Evolutionary conservation across 441 rosid genomes (phyloP).

Genomic region (Erysimum cheiri): DNA sequence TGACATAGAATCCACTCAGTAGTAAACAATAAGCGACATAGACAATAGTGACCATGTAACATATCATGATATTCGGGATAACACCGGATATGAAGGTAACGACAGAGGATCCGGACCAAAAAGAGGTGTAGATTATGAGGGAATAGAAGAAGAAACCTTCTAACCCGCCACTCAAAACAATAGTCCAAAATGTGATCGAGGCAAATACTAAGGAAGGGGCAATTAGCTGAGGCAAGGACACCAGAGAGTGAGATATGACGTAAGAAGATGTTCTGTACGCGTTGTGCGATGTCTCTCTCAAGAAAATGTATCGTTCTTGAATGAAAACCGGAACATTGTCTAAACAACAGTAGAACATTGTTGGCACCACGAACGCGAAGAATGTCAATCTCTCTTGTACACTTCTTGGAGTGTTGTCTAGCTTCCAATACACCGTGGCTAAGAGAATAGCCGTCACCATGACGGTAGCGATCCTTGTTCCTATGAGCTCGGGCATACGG

Average conservation of each 20-base stretch:
- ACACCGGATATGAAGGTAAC: constrained; percentile 74
- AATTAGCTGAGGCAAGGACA: constrained; percentile 35
- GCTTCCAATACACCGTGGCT: constrained; percentile 68
- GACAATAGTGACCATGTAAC: constrained; percentile 69
- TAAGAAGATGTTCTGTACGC: constrained; percentile 44
- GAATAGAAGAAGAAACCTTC: constrained; percentile 63
- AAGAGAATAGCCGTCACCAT: constrained; percentile 43
- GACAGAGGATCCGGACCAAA: constrained; percentile 78
- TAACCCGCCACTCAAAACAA: constrained; percentile 75
- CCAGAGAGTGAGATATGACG: constrained; percentile 42
- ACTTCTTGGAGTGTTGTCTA: constrained; percentile 43
- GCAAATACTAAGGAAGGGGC: constrained; percentile 64
- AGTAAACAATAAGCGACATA: constrained; percentile 73
- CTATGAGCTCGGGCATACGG: constrained; percentile 52
- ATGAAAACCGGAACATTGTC: constrained; percentile 40
- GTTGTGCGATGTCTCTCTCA: constrained; percentile 47
- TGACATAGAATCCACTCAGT: constrained; percentile 80
- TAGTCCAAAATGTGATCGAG: constrained; percentile 67
- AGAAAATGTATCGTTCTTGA: constrained; percentile 65
- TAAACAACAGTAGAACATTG: constrained; percentile 41
- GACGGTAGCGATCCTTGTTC: constrained; percentile 44
- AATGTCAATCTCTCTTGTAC: constrained; percentile 42
- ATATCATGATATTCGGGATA: constrained; percentile 72
- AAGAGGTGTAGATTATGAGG: constrained; percentile 58
- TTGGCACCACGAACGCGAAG: constrained; percentile 38